Conservation (phyloP, 768 basidiomycete species). For the Clavaria fumosa region DNA sequence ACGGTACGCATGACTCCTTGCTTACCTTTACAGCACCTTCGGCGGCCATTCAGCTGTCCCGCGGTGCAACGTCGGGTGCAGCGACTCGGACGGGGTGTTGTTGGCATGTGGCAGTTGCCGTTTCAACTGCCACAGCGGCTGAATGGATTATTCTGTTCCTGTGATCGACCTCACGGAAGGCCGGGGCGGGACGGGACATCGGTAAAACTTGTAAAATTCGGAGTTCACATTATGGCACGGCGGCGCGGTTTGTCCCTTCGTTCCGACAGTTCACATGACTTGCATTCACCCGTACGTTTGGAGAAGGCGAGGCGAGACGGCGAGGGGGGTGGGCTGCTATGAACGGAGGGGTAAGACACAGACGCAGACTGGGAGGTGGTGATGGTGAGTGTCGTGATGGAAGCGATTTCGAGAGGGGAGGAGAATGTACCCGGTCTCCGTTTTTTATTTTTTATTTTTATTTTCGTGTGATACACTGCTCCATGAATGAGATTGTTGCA, state of each 20-base stretch:
- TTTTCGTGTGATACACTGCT: too few species aligned
- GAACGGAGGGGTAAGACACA: constrained; percentile 28
- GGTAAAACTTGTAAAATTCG: too few species aligned
- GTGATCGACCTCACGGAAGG: constrained; percentile 60
- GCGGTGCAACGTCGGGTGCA: constrained; percentile 65
- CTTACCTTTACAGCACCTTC: constrained; percentile 68
- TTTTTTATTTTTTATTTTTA: too few species aligned
- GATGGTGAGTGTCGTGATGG: constrained; percentile 66
- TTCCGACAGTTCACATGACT: too few species aligned
- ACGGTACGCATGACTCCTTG: constrained; percentile 63
- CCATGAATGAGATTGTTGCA: too few species aligned
- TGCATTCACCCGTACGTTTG: too few species aligned
- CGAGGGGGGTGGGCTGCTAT: too few species aligned
- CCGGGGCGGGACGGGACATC: constrained; percentile 47
- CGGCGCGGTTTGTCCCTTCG: too few species aligned
- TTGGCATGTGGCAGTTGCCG: constrained; percentile 28
- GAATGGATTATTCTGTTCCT: constrained; percentile 44
- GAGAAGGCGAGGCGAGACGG: constrained; percentile 23
- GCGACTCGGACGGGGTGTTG: constrained; percentile 37
- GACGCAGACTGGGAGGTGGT: constrained; percentile 82
- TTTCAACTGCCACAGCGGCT: constrained; percentile 67
- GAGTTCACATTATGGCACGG: too few species aligned
- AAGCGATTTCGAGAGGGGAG: constrained; percentile 54
- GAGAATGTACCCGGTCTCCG: too few species aligned
- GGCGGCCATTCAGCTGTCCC: constrained; percentile 74